Base-by-base conservation (phyloP, 208 protist species). In the Perkinsela sp. region DNA sequence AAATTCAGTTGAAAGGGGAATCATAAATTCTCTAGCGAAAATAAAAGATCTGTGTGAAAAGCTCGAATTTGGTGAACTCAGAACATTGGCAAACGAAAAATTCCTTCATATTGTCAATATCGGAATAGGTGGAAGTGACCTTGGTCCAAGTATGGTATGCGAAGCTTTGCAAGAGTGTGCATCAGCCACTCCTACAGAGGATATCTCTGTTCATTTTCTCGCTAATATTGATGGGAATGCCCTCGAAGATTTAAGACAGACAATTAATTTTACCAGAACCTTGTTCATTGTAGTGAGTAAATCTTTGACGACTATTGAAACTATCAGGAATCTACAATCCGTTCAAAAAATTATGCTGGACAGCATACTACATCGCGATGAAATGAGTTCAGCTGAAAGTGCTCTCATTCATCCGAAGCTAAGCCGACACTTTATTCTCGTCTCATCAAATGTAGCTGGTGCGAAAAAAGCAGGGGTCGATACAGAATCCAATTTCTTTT, bases 211-310 rank as follows among this genome's bases (percentile, higher is more conserved):
- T 1, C 88, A 93, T 72, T 97, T 96, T 75, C 90, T 97, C 6
- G 96, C 93, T 30, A 97, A 97, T 77, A 86, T 97, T 16, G 93
- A 96, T 72, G 93, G 90, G 48, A 97, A 93, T 31, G 92, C 97
- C 74, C 78, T 97, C 22, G 80, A 89, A 1, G 92, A 97, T 72
- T 79, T 86, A 1, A 67, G 91, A 32, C 76, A 81, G 70, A 67
- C 76, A 28, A 74, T 94, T 29, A 76, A 94, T 72, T 68, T 92
- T 28, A 91, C 95, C 71, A 81, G 90, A 32, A 94, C 91, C 0
- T 77, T 97, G 29, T 97, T 97, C 69, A 91, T 97, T 32, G 80
- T 97, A 69, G 91, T 89, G 31, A 95, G 88, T 67, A 97, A 97
- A 78, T 97, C 94, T 0, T 97, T 97, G 74, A 97, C 94, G 2